These are phyloP conservation scores for Paraleonurus japonicus DNA, from an alignment of 257 asterid genomes.

Conservation along the genomic window DNA sequence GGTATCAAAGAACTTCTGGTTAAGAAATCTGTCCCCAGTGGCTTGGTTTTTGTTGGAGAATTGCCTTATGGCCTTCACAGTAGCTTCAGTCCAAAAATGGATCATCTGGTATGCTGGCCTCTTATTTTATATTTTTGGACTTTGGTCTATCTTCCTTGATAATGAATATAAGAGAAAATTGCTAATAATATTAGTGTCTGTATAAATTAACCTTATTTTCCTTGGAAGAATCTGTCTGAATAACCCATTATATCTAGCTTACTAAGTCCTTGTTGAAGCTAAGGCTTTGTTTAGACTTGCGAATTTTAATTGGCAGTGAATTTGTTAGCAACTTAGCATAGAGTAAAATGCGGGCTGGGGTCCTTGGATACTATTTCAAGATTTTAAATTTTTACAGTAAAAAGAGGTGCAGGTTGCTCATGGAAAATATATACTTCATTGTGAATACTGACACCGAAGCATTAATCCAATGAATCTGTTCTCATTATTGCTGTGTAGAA, in stretches of 20 bases:
- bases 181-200: slow-evolving; percentile 1
- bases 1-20: slow-evolving; percentile 90
- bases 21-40: slow-evolving; percentile 76
- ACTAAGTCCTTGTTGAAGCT: neutral
- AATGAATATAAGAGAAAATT: slow-evolving; percentile 2
- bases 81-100: slow-evolving; percentile 92
- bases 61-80: slow-evolving; percentile 76
- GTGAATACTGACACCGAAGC: slow-evolving; percentile 16
- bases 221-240: neutral
- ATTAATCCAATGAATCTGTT: neutral
- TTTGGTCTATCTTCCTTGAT: slow-evolving; percentile 21
- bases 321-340: neutral
- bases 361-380: slow-evolving; percentile 2
- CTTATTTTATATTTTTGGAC: neutral
- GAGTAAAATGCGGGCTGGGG: neutral
- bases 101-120: slow-evolving; percentile 73
- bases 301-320: neutral
- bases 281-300: neutral
- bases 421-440: neutral
- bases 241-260: slow-evolving; percentile 3
- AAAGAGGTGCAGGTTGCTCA: neutral
- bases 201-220: neutral
- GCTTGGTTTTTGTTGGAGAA: slow-evolving; percentile 89
- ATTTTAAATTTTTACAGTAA: neutral
- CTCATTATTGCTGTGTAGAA: neutral